Evolutionary conservation across 768 basidiomycete species (phyloP).

Genomic region (Thelephora ganbajun): DNA sequence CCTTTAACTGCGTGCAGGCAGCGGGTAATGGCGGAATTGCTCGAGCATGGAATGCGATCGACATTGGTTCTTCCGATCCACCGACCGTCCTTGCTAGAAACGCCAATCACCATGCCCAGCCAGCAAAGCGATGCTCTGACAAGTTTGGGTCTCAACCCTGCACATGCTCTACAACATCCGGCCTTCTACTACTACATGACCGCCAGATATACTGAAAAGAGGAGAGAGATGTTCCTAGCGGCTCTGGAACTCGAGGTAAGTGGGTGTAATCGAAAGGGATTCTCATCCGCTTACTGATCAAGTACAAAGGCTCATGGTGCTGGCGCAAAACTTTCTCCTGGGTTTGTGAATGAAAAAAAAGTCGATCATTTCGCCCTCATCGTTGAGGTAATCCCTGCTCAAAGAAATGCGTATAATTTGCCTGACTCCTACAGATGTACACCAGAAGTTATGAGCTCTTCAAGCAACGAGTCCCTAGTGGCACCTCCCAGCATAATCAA

Average conservation of each 20-base stretch:
- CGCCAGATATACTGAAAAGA: conserved; percentile 69
- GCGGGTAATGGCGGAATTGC: conserved; percentile 79
- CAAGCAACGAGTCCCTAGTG: conserved; percentile 51
- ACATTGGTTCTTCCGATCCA: conserved; percentile 50
- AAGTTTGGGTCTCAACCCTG: conserved; percentile 61
- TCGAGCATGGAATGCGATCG: conserved; percentile 65
- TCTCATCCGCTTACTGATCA: conserved; percentile 1
- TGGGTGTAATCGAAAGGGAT: neutral
- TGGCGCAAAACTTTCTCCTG: conserved; percentile 33
- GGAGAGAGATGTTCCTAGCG: conserved; percentile 52
- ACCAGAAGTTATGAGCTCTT: conserved; percentile 91
- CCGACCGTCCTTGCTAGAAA: conserved; percentile 24
- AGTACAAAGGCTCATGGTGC: neutral
- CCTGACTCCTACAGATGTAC: conserved; percentile 44
- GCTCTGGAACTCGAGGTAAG: conserved; percentile 45
- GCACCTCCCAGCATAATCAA: conserved; percentile 30
- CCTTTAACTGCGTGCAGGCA: conserved; percentile 35
- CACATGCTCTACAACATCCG: conserved; percentile 75
- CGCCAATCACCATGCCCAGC: conserved; percentile 12
- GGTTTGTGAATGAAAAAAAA: conserved; percentile 81
- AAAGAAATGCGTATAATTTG: neutral
- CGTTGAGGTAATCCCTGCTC: conserved; percentile 49
- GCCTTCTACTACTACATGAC: conserved; percentile 90
- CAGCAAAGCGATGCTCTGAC: conserved; percentile 41
- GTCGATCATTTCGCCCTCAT: conserved; percentile 77